Evolutionary conservation across 768 basidiomycete genomes (phyloP).

Genomic region (Pulveroboletus sp.): DNA sequence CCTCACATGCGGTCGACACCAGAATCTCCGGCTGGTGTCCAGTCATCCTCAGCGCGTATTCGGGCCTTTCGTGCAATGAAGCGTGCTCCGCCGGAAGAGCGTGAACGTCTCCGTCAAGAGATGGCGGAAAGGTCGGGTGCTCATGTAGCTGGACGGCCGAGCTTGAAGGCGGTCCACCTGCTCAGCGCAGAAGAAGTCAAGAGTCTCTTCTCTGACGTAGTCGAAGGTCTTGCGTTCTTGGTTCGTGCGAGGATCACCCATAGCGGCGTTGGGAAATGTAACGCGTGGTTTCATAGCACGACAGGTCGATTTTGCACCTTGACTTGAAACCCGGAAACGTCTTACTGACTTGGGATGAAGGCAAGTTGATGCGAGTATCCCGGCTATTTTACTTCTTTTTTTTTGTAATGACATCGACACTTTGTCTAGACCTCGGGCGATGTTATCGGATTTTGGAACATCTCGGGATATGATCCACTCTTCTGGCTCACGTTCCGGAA

Average conservation of each 20-base stretch:
- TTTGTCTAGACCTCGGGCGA: slow-evolving; percentile 72
- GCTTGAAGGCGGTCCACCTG: slow-evolving; percentile 78
- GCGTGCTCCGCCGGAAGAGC: slow-evolving; percentile 60
- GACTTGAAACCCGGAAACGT: slow-evolving; percentile 96
- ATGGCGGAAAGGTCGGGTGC: slow-evolving; percentile 34
- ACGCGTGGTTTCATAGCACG: slow-evolving; percentile 49
- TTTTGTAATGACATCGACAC: background rate
- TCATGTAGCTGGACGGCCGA: slow-evolving; percentile 25
- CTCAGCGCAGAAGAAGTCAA: slow-evolving; percentile 82
- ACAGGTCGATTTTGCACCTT: slow-evolving; percentile 83
- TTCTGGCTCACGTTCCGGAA: slow-evolving; percentile 73
- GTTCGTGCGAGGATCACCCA: slow-evolving; percentile 39
- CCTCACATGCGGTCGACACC: slow-evolving; percentile 42
- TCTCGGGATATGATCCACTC: slow-evolving; percentile 85
- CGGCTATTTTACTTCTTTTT: background rate
- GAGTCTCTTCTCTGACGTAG: slow-evolving; percentile 80
- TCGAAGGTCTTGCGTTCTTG: slow-evolving; percentile 83
- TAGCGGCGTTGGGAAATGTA: slow-evolving; percentile 1
- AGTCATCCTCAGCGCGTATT: slow-evolving; percentile 69
- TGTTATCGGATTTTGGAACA: slow-evolving; percentile 96
- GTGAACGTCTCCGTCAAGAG: slow-evolving; percentile 55
- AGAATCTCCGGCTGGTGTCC: slow-evolving; percentile 35
- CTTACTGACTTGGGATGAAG: slow-evolving; percentile 88
- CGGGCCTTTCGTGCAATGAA: slow-evolving; percentile 73
- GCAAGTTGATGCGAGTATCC: slow-evolving; percentile 63